A percentile compares a stretch with the other conserved stretches of the same genome.
Evolutionary conservation across 1,284 basidiomycete species (phyloP).

Genomic region (Melampsora americana): DNA sequence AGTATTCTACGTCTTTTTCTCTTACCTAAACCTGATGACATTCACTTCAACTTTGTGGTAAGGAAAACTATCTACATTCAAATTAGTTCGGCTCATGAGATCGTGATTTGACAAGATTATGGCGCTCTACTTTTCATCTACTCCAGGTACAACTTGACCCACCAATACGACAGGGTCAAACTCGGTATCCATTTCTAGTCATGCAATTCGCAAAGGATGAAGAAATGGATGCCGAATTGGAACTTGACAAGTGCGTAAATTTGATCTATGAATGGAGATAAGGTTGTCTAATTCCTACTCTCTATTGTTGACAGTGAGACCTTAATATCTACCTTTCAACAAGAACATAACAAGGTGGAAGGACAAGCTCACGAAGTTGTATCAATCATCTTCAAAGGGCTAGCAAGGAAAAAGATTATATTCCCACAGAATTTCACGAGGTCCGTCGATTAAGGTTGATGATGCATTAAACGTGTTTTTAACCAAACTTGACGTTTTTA

Average conservation of each 20-base stretch:
- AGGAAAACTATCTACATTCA: conserved; percentile 51
- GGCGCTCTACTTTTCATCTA: not conserved
- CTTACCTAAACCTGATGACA: conserved; percentile 86
- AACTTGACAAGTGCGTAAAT: conserved; percentile 75
- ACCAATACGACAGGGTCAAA: conserved; percentile 96
- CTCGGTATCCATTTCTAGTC: conserved; percentile 93
- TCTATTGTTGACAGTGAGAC: conserved; percentile 8
- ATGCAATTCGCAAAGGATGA: conserved; percentile 97
- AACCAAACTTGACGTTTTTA: conserved; percentile 47
- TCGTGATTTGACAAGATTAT: not conserved
- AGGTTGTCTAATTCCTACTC: not conserved
- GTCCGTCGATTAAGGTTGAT: conserved; percentile 55
- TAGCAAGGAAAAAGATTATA: conserved; percentile 86
- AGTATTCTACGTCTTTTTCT: conserved; percentile 88
- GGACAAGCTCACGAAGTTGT: conserved; percentile 66
- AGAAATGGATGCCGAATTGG: conserved; percentile 92
- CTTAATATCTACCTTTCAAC: conserved; percentile 23
- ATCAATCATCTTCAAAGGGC: conserved; percentile 85
- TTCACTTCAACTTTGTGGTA: conserved; percentile 91
- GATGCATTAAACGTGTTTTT: not conserved
- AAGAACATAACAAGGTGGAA: conserved; percentile 37
- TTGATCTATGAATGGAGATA: not conserved
- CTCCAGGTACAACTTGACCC: conserved; percentile 76
- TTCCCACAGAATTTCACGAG: conserved; percentile 77
- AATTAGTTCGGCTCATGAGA: not conserved